phyloP scores from a whole-genome alignment of 164 flowering plant genomes.

The Chimonanthus praecox region DNA sequence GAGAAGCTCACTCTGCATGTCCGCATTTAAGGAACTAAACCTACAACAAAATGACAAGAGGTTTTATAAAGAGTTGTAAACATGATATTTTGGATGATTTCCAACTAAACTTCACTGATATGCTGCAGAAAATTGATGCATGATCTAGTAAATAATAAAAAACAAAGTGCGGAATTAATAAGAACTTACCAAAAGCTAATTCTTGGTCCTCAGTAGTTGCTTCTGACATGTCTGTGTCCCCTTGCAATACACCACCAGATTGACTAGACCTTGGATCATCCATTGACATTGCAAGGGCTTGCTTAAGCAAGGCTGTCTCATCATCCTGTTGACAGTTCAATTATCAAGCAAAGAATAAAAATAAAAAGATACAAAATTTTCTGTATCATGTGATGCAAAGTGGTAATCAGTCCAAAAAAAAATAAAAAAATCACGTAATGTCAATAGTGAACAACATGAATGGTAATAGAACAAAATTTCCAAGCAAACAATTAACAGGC shows the following conservation, averaged over 20 bases:
- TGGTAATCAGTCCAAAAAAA: too few relatives aligned
- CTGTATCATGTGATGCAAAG: background rate
- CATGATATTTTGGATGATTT: background rate
- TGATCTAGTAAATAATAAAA: background rate
- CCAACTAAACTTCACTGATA: background rate
- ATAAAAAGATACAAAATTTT: background rate
- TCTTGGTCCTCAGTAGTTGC: slow-evolving; percentile 71
- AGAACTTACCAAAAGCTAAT: slow-evolving; percentile 65
- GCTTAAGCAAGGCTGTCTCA: slow-evolving; percentile 74
- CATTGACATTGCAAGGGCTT: slow-evolving; percentile 93
- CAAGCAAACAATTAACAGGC: background rate
- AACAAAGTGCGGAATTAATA: slow-evolving; percentile 2
- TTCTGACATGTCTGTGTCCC: slow-evolving; percentile 81
- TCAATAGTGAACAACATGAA: background rate
- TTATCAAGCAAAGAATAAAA: background rate
- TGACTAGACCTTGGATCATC: slow-evolving; percentile 48
- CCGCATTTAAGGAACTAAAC: background rate
- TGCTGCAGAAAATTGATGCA: background rate
- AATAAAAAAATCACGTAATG: background rate
- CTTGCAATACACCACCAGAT: slow-evolving; percentile 21
- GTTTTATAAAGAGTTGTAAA: background rate
- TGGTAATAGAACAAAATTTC: background rate
- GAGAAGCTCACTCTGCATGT: background rate
- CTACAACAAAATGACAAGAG: background rate
- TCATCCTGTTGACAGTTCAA: slow-evolving; percentile 47